A percentile compares a stretch with the other conserved stretches of the same genome.
phyloP scores from a whole-genome alignment of 495 filamentous ascomycete genomes.

The Aspergillus campestris region DNA sequence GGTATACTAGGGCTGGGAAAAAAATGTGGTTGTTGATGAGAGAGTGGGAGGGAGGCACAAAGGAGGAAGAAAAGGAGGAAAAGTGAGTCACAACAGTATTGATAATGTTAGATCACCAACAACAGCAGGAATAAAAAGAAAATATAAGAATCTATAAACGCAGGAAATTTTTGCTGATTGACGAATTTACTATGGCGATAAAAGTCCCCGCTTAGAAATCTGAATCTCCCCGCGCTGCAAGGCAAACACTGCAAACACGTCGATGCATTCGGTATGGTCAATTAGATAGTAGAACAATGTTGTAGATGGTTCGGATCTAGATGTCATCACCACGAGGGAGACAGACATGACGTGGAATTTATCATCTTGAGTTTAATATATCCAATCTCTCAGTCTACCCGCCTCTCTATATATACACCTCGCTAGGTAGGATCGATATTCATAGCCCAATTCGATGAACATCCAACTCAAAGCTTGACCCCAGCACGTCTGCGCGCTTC shows the following conservation, averaged over 20 bases:
- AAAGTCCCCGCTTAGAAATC: slow-evolving; percentile 38
- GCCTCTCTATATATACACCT: too few relatives aligned
- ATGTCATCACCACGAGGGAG: too few relatives aligned
- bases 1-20: not conserved
- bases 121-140: not conserved
- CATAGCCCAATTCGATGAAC: not conserved
- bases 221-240: slow-evolving; percentile 22
- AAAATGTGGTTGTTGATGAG: not conserved
- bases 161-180: slow-evolving; percentile 6
- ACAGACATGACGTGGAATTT: too few relatives aligned
- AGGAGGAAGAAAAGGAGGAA: not conserved
- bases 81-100: not conserved
- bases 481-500: slow-evolving; percentile 56
- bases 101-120: not conserved
- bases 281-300: too few relatives aligned
- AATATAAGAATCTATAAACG: not conserved
- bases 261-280: not conserved
- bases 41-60: too few relatives aligned
- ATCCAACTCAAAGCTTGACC: slow-evolving; percentile 39
- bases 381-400: too few relatives aligned
- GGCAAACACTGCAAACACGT: slow-evolving; percentile 29
- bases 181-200: not conserved
- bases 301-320: too few relatives aligned
- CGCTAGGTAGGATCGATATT: too few relatives aligned
- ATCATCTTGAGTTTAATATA: too few relatives aligned